phyloP scores from a whole-genome alignment of 768 basidiomycete species.

The Cubamyces lactineus region DNA sequence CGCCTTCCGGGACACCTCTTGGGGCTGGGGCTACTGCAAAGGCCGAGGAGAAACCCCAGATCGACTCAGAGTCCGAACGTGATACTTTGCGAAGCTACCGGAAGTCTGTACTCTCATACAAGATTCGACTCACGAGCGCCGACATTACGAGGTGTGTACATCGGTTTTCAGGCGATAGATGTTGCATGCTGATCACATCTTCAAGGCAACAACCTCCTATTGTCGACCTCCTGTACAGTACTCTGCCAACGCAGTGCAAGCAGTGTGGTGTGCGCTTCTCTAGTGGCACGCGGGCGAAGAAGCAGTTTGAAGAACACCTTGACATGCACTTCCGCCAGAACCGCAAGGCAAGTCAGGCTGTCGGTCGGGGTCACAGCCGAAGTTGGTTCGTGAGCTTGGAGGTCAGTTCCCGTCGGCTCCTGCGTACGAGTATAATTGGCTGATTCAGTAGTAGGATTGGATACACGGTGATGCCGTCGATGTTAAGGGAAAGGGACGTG shows the following conservation, averaged over 20 bases:
- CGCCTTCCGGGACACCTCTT: slow-evolving; percentile 55
- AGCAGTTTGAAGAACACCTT: slow-evolving; percentile 82
- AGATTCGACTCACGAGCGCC: slow-evolving; percentile 63
- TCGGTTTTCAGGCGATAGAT: not conserved
- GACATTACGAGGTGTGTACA: slow-evolving; percentile 70
- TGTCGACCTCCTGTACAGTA: slow-evolving; percentile 70
- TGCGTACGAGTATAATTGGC: slow-evolving; percentile 12
- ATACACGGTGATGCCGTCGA: slow-evolving; percentile 65
- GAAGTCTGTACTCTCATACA: slow-evolving; percentile 58
- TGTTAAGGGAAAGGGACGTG: slow-evolving; percentile 71
- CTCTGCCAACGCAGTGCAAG: slow-evolving; percentile 82
- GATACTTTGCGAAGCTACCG: slow-evolving; percentile 63
- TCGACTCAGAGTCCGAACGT: slow-evolving; percentile 41
- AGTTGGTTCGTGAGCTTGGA: slow-evolving; percentile 88
- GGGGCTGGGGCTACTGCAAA: slow-evolving; percentile 50
- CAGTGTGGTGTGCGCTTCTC: slow-evolving; percentile 92
- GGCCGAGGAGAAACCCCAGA: slow-evolving; percentile 38
- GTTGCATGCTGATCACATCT: not conserved
- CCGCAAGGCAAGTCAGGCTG: slow-evolving; percentile 74
- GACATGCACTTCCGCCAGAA: slow-evolving; percentile 98
- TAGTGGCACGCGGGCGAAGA: slow-evolving; percentile 71
- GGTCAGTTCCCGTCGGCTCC: slow-evolving; percentile 49
- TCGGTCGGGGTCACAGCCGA: slow-evolving; percentile 84
- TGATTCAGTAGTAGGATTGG: slow-evolving; percentile 72
- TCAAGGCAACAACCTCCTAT: slow-evolving; percentile 62